Evolutionary conservation across 352 stramenopile species (phyloP).

Genomic region (Globisporangium paddicum): DNA sequence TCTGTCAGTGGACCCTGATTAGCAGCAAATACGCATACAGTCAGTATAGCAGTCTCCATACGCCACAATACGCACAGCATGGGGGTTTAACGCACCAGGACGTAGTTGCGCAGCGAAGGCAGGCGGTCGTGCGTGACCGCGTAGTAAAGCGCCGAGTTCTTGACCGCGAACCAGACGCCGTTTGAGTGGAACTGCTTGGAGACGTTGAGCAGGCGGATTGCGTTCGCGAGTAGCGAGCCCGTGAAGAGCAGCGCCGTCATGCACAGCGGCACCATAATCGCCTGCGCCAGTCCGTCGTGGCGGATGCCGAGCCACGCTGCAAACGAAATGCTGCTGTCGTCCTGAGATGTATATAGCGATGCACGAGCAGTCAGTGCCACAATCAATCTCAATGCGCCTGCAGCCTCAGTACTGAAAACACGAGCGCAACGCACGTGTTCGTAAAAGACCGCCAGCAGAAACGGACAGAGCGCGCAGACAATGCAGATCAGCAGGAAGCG

Average conservation of each 20-base stretch:
- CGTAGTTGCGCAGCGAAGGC: conserved; percentile 77
- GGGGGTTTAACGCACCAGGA: conserved; percentile 41
- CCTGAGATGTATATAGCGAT: conserved; percentile 22
- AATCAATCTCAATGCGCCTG: neutral
- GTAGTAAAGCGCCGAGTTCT: conserved; percentile 81
- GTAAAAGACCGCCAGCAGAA: conserved; percentile 79
- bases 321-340: conserved; percentile 77
- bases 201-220: conserved; percentile 65
- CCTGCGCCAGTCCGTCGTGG: conserved; percentile 46
- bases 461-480: conserved; percentile 78
- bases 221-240: conserved; percentile 70
- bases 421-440: conserved; percentile 49
- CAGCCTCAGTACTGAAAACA: neutral
- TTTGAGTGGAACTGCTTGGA: conserved; percentile 75
- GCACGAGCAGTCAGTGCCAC: neutral
- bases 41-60: neutral
- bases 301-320: conserved; percentile 82
- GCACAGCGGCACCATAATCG: conserved; percentile 56
- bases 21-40: conserved; percentile 3
- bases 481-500: conserved; percentile 88
- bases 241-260: conserved; percentile 75
- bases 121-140: conserved; percentile 66
- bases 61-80: neutral
- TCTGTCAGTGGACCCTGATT: conserved; percentile 89
- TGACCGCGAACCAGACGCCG: conserved; percentile 71